Base-by-base conservation (phyloP, 768 basidiomycete species). In the Tremella mesenterica region DNA sequence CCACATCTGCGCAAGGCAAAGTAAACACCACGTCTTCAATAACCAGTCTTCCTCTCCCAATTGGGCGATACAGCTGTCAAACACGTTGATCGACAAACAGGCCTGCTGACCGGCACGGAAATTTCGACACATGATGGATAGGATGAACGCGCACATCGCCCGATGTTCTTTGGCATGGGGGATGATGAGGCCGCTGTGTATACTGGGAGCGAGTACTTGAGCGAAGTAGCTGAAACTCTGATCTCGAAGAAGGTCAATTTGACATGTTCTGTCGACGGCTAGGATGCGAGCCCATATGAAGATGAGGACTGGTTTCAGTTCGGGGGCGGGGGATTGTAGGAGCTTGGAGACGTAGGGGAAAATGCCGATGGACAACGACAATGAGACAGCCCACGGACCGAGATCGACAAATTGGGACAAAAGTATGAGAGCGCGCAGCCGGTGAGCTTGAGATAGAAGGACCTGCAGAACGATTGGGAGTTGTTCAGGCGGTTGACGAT, bases 261-360 rank as follows among this genome's bases (percentile, higher is more conserved):
- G 93, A 46, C 93, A 93, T 4, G 85, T 81, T 1, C 84, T 83
- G 71, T 96, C 93, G n/a, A 97, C 89, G 1, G 93, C 93, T 26
- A 97, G 81, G 58, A 99, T 96, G 20, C 95, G 81, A 2, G 93
- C 87, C 95, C 95, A 97, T 54, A 99, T 97, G 76, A 96, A 99
- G 59, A 97, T 96, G 20, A 99, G 78, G 8, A 97, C 93, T 0
- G 95, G 95, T 25, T 90, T 85, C n/a, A 97, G 80, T 64, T 97
- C 93, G 60, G 85, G 84, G 1, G 91, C 88, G 0, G 91, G 89
- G 0, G 93, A 91, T 73, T 95, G 91, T 6, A 99, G 80, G 4
- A 99, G 81, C 66, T 95, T 92, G 52, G 89, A 88, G 47, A 97
- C 96, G 71, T 97, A 99, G 3, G 95, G 93, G 77, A 96, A 97